Base-by-base conservation (phyloP, 371 early-diverging fungal species). In the Nosema bombycis region DNA sequence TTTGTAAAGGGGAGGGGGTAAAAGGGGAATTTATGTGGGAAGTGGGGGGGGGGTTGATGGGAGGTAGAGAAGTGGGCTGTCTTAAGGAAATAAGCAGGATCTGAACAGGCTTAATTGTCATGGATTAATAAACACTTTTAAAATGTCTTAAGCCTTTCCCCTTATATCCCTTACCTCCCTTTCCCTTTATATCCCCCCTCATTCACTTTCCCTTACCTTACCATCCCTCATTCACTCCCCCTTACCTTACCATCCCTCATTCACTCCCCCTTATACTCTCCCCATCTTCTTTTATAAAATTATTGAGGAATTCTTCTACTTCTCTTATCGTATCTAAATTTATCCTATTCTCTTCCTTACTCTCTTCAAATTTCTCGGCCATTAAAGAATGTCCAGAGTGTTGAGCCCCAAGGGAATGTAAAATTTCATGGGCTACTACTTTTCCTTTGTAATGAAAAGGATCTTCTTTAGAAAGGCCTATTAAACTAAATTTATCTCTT, bases 341-440 rank as follows among this genome's bases (percentile, higher is more conserved):
- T n/a, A n/a, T n/a, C n/a, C n/a, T n/a, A n/a, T n/a, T n/a, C n/a
- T n/a, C n/a, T n/a, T n/a, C n/a, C n/a, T n/a, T n/a, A n/a, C n/a
- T n/a, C n/a, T n/a, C n/a, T n/a, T n/a, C n/a, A n/a, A n/a, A n/a
- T n/a, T n/a, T n/a, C n/a, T n/a, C n/a, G n/a, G n/a, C n/a, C n/a
- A n/a, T n/a, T 29, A 12, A 3, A 30, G 1, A n/a, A 14, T 60
- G 62, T 24, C 29, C 10, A 37, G 70, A 71, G 33, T 78, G 78
- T 6, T 65, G 12, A 56, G 57, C 72, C n/a, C 78, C 78, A 4
- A 78, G 24, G 0, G 62, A 36, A 62, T 78, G 78, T 73, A 73
- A 60, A 54, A 78, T 73, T 36, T 78, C 78, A 70, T 78, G 78
- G 33, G 72, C 78, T 28, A 78, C 14, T 23, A 78, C 69, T 73